Conservation (phyloP, 148 eudicot genomes). For the Bassia scoparia region DNA sequence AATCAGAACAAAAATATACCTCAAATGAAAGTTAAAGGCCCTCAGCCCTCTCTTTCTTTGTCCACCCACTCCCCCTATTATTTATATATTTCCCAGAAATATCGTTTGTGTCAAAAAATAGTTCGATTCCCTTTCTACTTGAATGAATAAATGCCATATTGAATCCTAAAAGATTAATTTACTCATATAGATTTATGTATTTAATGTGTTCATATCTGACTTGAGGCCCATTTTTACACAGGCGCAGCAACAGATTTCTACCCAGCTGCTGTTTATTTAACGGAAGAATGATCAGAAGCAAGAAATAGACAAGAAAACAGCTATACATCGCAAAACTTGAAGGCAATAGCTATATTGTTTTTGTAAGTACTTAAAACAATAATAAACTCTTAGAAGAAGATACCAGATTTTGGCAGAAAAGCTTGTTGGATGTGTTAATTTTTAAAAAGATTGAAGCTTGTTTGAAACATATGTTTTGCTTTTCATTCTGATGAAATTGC, state of each 20-base stretch:
- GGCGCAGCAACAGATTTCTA: slow-evolving; percentile 33
- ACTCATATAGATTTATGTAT: background rate
- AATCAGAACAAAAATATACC: background rate
- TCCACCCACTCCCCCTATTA: too few relatives aligned
- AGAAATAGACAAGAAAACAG: slow-evolving; percentile 20
- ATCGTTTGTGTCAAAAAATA: background rate
- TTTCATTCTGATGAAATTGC: background rate
- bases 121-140: background rate
- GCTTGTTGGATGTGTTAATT: slow-evolving; percentile 24
- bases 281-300: slow-evolving; percentile 33
- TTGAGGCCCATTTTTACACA: slow-evolving; percentile 5
- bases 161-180: background rate
- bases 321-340: background rate
- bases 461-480: slow-evolving; percentile 3
- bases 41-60: background rate
- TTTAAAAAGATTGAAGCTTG: background rate
- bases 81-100: too few relatives aligned
- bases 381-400: slow-evolving; percentile 10
- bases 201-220: background rate
- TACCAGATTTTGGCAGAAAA: slow-evolving; percentile 18
- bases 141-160: background rate
- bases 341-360: slow-evolving; percentile 2
- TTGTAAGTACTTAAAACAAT: slow-evolving; percentile 24
- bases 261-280: slow-evolving; percentile 41
- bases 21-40: background rate